Conservation (phyloP, 192 early-diverging fungal species). For the Dissophora globulifera region DNA sequence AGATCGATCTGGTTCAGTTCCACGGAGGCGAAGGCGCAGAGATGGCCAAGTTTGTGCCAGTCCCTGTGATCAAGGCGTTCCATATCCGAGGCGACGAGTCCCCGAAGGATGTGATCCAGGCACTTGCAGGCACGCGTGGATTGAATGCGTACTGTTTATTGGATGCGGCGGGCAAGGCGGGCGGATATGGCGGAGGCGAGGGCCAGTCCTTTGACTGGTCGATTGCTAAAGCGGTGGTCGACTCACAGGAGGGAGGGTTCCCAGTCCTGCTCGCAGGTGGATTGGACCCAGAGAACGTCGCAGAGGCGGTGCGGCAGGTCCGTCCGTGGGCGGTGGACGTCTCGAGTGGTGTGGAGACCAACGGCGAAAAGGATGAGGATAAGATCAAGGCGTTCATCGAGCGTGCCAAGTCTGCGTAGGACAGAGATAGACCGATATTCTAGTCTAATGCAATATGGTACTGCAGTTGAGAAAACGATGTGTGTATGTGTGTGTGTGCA, state of each 20-base stretch:
- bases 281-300: conserved; percentile 85
- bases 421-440: background rate
- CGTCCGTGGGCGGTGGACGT: conserved; percentile 93
- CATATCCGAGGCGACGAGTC: conserved; percentile 73
- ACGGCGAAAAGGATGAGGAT: conserved; percentile 78
- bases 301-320: conserved; percentile 71
- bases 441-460: too few species aligned
- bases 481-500: background rate
- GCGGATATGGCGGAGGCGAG: conserved; percentile 76
- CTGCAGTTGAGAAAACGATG: too few species aligned
- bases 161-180: conserved; percentile 71
- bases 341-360: conserved; percentile 90
- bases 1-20: conserved; percentile 93
- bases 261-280: conserved; percentile 94
- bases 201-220: conserved; percentile 91
- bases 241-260: conserved; percentile 58
- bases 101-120: conserved; percentile 58
- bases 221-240: conserved; percentile 65
- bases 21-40: conserved; percentile 84
- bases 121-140: conserved; percentile 50
- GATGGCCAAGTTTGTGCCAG: conserved; percentile 75
- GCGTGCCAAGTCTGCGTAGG: conserved; percentile 64
- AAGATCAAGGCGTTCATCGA: conserved; percentile 82
- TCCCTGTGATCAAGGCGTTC: conserved; percentile 91
- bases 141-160: conserved; percentile 65